Percentiles rank a stretch among this genome's conserved stretches.
Conservation (phyloP, 306 rosid species). For the Albizia julibrissin region DNA sequence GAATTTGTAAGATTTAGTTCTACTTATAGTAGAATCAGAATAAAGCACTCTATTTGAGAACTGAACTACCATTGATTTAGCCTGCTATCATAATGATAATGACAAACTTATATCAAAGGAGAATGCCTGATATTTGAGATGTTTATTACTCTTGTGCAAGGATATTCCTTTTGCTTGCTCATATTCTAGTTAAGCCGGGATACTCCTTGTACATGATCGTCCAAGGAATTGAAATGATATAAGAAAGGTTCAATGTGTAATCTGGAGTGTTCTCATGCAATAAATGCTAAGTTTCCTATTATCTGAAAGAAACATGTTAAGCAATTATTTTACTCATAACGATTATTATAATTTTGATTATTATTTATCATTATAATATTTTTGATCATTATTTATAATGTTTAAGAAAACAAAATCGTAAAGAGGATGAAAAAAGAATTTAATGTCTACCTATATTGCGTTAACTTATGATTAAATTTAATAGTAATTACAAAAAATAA, state of each 20-base stretch:
- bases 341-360: neutral
- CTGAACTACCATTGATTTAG: slow-evolving; percentile 24
- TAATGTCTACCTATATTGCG: slow-evolving; percentile 6
- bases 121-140: slow-evolving; percentile 9
- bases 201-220: neutral
- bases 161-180: neutral
- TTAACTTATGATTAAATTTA: neutral
- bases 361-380: too few species aligned
- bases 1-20: slow-evolving; percentile 5
- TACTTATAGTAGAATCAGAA: slow-evolving; percentile 19
- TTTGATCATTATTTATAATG: neutral
- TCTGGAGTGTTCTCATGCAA: slow-evolving; percentile 10
- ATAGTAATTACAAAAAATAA: neutral
- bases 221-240: neutral
- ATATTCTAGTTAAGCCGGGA: slow-evolving; percentile 3
- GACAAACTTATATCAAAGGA: neutral
- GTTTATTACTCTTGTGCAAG: slow-evolving; percentile 11
- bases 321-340: slow-evolving; percentile 4
- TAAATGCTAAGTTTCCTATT: neutral
- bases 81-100: slow-evolving; percentile 21
- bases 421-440: slow-evolving; percentile 1
- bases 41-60: neutral
- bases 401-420: neutral
- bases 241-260: neutral
- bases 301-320: slow-evolving; percentile 10